Percentiles rank a stretch among this genome's conserved stretches.
phyloP scores from a whole-genome alignment of 23 red algal genomes.

The Gracilaria gracilis region DNA sequence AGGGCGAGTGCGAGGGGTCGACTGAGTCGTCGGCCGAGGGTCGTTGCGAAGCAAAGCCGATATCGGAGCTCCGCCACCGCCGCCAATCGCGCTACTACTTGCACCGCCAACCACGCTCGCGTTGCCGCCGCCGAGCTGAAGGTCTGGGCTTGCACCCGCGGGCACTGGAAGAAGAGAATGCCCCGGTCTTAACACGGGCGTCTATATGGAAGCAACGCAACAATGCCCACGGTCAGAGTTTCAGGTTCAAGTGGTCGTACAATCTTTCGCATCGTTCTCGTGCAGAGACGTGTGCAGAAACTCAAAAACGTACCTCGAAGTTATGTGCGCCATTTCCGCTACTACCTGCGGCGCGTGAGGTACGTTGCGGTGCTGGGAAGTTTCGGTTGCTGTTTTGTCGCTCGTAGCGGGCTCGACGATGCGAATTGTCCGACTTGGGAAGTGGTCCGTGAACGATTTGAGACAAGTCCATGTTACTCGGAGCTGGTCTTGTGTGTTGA shows the following conservation, averaged over 20 bases:
- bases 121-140: not conserved
- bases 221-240: not conserved
- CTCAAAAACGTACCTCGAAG: not conserved
- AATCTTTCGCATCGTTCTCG: not conserved
- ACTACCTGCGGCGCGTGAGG: not conserved
- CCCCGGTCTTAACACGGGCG: not conserved
- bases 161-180: not conserved
- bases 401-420: not conserved
- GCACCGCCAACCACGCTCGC: not conserved
- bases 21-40: not conserved
- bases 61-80: not conserved
- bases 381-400: not conserved
- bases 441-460: slow-evolving; percentile 34
- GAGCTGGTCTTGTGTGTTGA: not conserved
- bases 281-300: not conserved
- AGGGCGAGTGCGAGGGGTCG: not conserved
- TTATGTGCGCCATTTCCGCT: not conserved
- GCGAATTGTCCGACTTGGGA: slow-evolving; percentile 1
- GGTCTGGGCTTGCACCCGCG: not conserved
- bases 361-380: not conserved
- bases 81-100: not conserved
- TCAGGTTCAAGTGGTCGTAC: not conserved
- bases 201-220: not conserved
- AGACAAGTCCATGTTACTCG: slow-evolving; percentile 18
- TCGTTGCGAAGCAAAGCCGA: not conserved